Percentiles rank a stretch among this genome's conserved stretches.
Conservation (phyloP, 805 yeast species). For the Yamadazyma philogaea region DNA sequence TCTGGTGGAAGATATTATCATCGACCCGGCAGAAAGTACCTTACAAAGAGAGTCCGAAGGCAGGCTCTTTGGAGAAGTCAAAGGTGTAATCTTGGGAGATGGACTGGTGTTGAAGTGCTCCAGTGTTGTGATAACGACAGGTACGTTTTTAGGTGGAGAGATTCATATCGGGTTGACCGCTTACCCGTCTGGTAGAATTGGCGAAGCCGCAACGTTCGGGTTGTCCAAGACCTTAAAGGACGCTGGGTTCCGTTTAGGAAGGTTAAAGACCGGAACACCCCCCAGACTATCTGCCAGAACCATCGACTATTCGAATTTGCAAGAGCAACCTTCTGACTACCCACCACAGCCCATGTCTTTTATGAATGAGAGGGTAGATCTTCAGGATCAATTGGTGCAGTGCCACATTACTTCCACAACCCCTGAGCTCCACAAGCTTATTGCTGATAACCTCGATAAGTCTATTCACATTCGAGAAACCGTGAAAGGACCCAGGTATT, state of each 20-base stretch:
- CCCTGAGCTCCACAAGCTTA: conserved; percentile 63
- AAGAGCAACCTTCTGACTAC: conserved; percentile 72
- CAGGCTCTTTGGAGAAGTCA: conserved; percentile 45
- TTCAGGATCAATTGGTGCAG: conserved; percentile 53
- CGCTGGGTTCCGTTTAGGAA: conserved; percentile 79
- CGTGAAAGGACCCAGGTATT: conserved; percentile 93
- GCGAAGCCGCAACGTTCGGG: conserved; percentile 90
- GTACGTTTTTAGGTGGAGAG: conserved; percentile 92
- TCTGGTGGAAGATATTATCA: conserved; percentile 79
- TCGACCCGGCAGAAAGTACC: conserved; percentile 35
- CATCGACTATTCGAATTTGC: conserved; percentile 63
- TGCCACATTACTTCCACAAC: conserved; percentile 84
- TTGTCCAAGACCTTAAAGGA: conserved; percentile 71
- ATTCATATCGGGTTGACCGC: conserved; percentile 82
- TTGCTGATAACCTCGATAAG: conserved; percentile 68
- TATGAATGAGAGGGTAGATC: conserved; percentile 64
- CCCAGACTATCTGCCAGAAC: conserved; percentile 75
- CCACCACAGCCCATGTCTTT: conserved; percentile 91
- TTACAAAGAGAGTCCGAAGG: conserved; percentile 29
- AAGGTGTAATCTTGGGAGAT: conserved; percentile 70
- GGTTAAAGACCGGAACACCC: conserved; percentile 97
- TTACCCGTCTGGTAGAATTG: conserved; percentile 90
- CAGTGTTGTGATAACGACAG: conserved; percentile 86
- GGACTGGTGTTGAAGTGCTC: conserved; percentile 60
- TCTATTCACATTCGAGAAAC: conserved; percentile 91